Conservation (phyloP, 495 filamentous ascomycete species). For the Neurospora tetrasperma region DNA sequence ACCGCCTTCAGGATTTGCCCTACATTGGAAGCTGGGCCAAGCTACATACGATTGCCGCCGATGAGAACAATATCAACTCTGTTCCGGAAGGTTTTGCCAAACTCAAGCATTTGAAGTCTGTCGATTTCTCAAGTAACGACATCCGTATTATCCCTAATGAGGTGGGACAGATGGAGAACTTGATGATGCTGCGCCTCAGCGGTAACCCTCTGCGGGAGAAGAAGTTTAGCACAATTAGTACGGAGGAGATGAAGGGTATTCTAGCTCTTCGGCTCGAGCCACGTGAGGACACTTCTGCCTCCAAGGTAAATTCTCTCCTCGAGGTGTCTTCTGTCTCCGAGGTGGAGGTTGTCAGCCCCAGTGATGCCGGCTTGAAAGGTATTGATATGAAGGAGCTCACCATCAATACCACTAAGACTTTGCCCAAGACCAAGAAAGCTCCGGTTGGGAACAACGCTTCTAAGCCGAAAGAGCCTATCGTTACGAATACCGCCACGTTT, state of each 20-base stretch:
- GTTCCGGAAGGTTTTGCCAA: conserved; percentile 65
- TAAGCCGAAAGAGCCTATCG: not conserved
- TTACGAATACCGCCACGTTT: not conserved
- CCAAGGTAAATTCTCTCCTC: conserved; percentile 6
- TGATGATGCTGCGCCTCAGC: conserved; percentile 61
- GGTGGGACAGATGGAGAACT: conserved; percentile 69
- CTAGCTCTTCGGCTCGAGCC: conserved; percentile 62
- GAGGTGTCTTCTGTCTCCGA: not conserved
- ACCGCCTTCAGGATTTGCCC: conserved; percentile 63
- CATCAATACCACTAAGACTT: not conserved
- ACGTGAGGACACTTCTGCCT: conserved; percentile 17
- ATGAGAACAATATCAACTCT: conserved; percentile 65
- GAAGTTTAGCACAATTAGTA: conserved; percentile 68
- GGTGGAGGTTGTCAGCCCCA: not conserved
- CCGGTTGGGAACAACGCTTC: not conserved
- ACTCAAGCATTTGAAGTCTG: conserved; percentile 55
- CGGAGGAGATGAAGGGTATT: conserved; percentile 71
- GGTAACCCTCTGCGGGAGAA: conserved; percentile 84
- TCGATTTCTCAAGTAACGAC: conserved; percentile 77
- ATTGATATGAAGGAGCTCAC: not conserved
- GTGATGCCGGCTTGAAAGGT: not conserved
- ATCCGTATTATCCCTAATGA: conserved; percentile 63
- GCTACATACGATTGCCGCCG: conserved; percentile 61
- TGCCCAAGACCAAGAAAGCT: not conserved
- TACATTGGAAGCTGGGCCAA: conserved; percentile 59